phyloP scores from a whole-genome alignment of 306 rosid species.

The Lithocarpus polystachyus region DNA sequence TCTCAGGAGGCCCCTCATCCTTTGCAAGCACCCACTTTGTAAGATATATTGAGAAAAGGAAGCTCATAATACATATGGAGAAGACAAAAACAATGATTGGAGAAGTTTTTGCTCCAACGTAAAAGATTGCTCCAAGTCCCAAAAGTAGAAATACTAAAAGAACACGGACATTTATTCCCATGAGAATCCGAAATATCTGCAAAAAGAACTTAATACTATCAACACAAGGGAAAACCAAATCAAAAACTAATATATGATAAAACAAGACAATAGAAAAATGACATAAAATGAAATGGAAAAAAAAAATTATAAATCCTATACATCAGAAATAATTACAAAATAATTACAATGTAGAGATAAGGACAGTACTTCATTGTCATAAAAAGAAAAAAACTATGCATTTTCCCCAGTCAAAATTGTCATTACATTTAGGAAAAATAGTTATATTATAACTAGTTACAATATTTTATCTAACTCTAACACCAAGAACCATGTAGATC shows the following conservation, averaged over 20 bases:
- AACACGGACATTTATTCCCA: slow-evolving; percentile 72
- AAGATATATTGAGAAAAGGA: slow-evolving; percentile 70
- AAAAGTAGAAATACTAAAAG: slow-evolving; percentile 61
- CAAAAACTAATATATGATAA: not conserved
- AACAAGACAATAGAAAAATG: not conserved
- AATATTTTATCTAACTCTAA: not conserved
- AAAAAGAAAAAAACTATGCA: not conserved
- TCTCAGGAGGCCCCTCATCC: slow-evolving; percentile 98
- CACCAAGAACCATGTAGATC: too few species aligned
- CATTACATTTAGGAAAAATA: not conserved
- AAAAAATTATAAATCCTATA: not conserved
- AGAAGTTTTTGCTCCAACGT: slow-evolving; percentile 84
- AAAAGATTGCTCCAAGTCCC: slow-evolving; percentile 72
- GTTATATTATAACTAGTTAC: not conserved
- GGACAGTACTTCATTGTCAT: not conserved
- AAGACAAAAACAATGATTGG: slow-evolving; percentile 88
- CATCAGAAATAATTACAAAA: not conserved
- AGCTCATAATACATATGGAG: slow-evolving; percentile 84
- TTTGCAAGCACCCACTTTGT: slow-evolving; percentile 94
- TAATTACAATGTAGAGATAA: not conserved
- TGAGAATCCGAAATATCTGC: slow-evolving; percentile 80
- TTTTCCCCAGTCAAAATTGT: not conserved
- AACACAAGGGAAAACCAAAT: not conserved
- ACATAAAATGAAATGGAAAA: not conserved
- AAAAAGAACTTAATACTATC: slow-evolving; percentile 21